Percentiles rank a stretch among this genome's conserved stretches.
Conservation (phyloP, 1,284 basidiomycete species). For the Cryptococcus sp. region DNA sequence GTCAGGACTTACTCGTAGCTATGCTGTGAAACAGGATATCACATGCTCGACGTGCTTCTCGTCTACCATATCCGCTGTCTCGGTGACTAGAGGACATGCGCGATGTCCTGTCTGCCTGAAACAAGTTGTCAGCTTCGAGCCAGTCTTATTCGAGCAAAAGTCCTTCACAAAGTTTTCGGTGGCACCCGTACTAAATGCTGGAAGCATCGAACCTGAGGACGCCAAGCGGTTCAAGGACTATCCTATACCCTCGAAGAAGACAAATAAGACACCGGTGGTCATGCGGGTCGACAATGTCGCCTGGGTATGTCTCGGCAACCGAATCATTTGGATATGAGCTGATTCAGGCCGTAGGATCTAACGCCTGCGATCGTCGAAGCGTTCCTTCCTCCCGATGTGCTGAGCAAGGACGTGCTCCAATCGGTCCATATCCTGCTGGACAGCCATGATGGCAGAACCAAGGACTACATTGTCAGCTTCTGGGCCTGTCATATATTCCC, state of each 20-base stretch:
- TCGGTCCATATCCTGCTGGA: constrained; percentile 52
- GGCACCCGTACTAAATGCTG: neutral
- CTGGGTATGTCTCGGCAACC: constrained; percentile 34
- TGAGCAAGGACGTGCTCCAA: constrained; percentile 35
- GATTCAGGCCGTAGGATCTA: constrained; percentile 35
- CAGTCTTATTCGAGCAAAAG: neutral
- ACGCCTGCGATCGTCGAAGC: constrained; percentile 44
- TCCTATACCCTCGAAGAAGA: constrained; percentile 1
- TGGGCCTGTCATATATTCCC: neutral
- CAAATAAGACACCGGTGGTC: constrained; percentile 17
- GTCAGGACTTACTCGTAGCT: too few species aligned
- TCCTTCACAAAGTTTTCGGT: neutral
- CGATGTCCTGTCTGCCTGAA: constrained; percentile 39
- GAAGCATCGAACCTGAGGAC: neutral
- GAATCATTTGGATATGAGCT: neutral
- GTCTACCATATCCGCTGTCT: constrained; percentile 39
- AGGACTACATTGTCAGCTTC: constrained; percentile 49
- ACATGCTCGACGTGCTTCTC: constrained; percentile 43
- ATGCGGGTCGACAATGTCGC: constrained; percentile 52
- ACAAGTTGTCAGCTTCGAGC: constrained; percentile 24
- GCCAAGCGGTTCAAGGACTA: neutral
- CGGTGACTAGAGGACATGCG: constrained; percentile 29
- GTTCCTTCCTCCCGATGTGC: constrained; percentile 43
- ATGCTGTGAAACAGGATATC: constrained; percentile 24
- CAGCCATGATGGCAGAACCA: constrained; percentile 47